A percentile compares a stretch with the other conserved stretches of the same genome.
Evolutionary conservation across 345 rosid species (phyloP).

Genomic region (Raphanus sativus): DNA sequence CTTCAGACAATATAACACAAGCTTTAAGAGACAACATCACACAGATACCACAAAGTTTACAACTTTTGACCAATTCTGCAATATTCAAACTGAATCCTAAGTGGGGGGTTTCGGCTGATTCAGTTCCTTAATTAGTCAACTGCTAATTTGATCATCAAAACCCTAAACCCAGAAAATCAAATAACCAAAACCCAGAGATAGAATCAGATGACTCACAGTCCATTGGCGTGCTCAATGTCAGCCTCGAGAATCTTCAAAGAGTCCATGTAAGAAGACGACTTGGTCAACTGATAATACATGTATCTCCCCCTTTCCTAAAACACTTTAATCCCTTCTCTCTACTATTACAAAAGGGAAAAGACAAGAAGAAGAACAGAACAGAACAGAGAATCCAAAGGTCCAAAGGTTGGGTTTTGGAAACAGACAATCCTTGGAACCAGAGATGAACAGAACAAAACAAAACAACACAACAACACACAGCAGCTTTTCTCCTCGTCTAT

Average conservation of each 20-base stretch:
- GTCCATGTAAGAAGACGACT: conserved; percentile 69
- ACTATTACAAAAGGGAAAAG: background rate
- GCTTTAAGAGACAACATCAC: background rate
- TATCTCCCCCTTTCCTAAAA: conserved; percentile 25
- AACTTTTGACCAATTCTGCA: background rate
- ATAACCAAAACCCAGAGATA: background rate
- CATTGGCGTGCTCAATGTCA: conserved; percentile 85
- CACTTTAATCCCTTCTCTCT: background rate
- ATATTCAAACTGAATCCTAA: background rate
- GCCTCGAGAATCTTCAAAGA: conserved; percentile 78
- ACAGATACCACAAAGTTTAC: background rate
- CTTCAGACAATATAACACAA: background rate
- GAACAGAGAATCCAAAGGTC: background rate
- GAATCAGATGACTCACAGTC: conserved; percentile 57
- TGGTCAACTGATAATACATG: conserved; percentile 56
- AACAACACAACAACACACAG: background rate
- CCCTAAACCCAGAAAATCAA: conserved; percentile 23
- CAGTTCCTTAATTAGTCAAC: background rate
- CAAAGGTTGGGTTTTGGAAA: conserved; percentile 24
- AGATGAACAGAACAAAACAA: conserved; percentile 20
- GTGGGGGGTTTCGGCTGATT: background rate
- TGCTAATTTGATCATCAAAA: background rate
- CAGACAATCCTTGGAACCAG: conserved; percentile 23
- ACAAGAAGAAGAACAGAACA: conserved; percentile 7
- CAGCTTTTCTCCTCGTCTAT: conserved; percentile 20